Conservation (phyloP, 148 eudicot species). For the Amaranthus hypochondriacus region DNA sequence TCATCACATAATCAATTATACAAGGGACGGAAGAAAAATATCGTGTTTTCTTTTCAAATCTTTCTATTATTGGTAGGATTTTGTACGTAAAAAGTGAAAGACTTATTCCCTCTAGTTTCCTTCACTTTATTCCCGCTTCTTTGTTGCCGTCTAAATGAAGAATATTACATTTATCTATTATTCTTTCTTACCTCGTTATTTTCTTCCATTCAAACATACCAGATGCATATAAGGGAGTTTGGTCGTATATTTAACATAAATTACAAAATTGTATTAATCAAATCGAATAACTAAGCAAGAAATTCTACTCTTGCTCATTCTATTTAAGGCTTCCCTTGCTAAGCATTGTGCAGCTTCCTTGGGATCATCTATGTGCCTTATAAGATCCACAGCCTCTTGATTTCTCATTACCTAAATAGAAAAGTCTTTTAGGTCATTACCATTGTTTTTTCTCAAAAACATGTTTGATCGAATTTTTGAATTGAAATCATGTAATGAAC, state of each 20-base stretch:
- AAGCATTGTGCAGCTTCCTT: slow-evolving; percentile 72
- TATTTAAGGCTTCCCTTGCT: slow-evolving; percentile 55
- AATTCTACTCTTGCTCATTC: slow-evolving; percentile 58
- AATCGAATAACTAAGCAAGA: slow-evolving; percentile 60
- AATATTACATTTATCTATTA: too few species aligned
- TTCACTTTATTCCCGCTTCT: too few species aligned
- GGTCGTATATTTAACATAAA: neutral
- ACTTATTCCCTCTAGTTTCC: too few species aligned
- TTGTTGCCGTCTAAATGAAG: too few species aligned
- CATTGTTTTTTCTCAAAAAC: too few species aligned
- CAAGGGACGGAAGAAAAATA: too few species aligned
- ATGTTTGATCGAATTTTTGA: neutral
- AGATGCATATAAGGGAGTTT: neutral
- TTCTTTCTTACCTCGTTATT: too few species aligned
- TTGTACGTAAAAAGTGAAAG: too few species aligned
- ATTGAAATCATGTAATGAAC: neutral
- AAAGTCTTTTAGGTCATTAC: neutral
- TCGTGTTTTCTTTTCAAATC: too few species aligned
- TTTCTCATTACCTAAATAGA: slow-evolving; percentile 57
- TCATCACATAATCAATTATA: too few species aligned
- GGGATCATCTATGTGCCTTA: slow-evolving; percentile 73
- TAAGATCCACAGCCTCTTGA: slow-evolving; percentile 77
- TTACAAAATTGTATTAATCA: slow-evolving; percentile 20
- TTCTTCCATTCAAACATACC: too few species aligned
- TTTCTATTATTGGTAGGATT: too few species aligned